Conservation (phyloP, 2,329 filamentous ascomycete species). For the Venturia effusa region DNA sequence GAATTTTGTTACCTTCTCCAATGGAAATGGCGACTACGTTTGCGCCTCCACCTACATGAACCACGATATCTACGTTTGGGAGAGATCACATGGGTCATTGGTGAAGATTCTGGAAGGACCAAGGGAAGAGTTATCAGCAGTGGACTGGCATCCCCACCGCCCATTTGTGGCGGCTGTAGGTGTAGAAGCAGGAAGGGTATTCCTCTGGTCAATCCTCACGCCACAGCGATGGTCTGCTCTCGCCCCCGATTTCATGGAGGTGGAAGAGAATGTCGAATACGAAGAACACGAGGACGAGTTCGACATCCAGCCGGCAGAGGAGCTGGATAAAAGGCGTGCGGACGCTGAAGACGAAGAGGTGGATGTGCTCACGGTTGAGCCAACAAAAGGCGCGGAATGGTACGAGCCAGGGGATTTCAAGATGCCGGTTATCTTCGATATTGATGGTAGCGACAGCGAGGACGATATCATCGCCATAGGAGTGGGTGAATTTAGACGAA, state of each 20-base stretch:
- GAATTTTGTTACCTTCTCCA: slow-evolving; percentile 88
- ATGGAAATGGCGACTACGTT: slow-evolving; percentile 78
- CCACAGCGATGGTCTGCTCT: slow-evolving; percentile 96
- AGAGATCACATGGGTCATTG: slow-evolving; percentile 81
- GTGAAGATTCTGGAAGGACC: slow-evolving; percentile 96
- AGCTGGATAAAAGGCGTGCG: slow-evolving; percentile 80
- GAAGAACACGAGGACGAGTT: slow-evolving; percentile 95
- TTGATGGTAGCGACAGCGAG: slow-evolving; percentile 90
- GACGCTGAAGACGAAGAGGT: slow-evolving; percentile 90
- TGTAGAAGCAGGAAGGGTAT: slow-evolving; percentile 83
- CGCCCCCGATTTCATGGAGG: slow-evolving; percentile 91
- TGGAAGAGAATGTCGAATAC: slow-evolving; percentile 97
- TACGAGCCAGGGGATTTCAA: slow-evolving; percentile 55
- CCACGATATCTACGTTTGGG: slow-evolving; percentile 97
- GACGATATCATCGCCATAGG: slow-evolving; percentile 66
- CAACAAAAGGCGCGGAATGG: slow-evolving; percentile 41
- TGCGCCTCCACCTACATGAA: slow-evolving; percentile 97
- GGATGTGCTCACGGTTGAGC: slow-evolving; percentile 64
- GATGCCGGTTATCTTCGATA: slow-evolving; percentile 88
- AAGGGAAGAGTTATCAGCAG: slow-evolving; percentile 89
- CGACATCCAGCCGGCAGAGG: slow-evolving; percentile 90
- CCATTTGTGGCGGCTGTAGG: slow-evolving; percentile 86
- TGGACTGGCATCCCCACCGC: slow-evolving; percentile 91
- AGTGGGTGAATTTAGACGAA: slow-evolving; percentile 73
- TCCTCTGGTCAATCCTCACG: slow-evolving; percentile 90